Conservation (phyloP, 345 rosid genomes). For the Salix brachista region DNA sequence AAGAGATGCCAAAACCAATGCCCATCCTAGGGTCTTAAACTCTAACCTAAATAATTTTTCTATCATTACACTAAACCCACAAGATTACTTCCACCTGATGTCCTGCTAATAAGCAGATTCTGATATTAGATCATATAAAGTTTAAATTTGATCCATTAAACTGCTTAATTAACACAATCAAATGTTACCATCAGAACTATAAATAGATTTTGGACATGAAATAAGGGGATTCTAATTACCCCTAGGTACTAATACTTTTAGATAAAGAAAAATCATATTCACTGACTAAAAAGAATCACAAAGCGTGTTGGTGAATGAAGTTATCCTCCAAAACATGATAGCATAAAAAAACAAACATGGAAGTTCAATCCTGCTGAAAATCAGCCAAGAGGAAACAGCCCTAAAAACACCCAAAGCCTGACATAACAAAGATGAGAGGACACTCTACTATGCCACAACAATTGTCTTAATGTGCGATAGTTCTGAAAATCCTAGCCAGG, state of each 20-base stretch:
- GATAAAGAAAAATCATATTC: background rate
- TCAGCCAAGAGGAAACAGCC: background rate
- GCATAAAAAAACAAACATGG: background rate
- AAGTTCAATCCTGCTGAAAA: background rate
- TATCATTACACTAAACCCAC: background rate
- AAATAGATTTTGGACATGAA: background rate
- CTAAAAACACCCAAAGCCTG: background rate
- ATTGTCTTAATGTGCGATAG: background rate
- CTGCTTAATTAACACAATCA: too few species aligned
- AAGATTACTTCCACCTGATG: background rate
- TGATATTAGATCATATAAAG: background rate
- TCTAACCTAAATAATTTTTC: background rate
- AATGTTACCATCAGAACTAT: background rate
- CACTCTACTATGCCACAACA: background rate
- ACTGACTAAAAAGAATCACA: background rate
- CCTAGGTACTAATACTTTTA: background rate
- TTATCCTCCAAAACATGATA: background rate
- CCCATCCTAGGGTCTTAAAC: background rate
- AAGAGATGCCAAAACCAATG: background rate
- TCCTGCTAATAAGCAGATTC: background rate
- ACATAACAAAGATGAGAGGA: background rate
- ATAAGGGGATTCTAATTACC: background rate
- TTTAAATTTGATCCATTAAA: background rate
- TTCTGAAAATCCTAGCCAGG: background rate
- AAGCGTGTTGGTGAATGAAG: background rate